A percentile compares a stretch with the other conserved stretches of the same genome.
Evolutionary conservation across 345 rosid species (phyloP).

Genomic region (Odontarrhena argentea): DNA sequence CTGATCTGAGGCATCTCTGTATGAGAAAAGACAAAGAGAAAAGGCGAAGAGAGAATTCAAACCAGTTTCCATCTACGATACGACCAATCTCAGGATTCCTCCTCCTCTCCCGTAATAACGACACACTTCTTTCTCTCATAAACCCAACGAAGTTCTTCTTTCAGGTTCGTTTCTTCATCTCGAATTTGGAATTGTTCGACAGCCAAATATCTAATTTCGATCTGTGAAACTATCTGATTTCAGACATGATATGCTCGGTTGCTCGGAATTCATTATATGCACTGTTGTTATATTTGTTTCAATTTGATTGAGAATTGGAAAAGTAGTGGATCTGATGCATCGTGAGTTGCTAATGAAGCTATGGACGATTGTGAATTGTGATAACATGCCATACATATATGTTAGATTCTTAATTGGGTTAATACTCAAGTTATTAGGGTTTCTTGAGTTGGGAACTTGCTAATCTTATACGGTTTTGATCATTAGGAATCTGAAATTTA

Average conservation of each 20-base stretch:
- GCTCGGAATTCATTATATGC: background rate
- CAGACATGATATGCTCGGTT: slow-evolving; percentile 20
- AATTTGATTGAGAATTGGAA: slow-evolving; percentile 9
- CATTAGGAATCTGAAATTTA: slow-evolving; percentile 4
- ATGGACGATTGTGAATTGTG: background rate
- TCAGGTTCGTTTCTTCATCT: slow-evolving; percentile 13
- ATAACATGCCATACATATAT: background rate
- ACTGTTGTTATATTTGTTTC: background rate
- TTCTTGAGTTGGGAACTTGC: slow-evolving; percentile 13
- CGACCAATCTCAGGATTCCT: slow-evolving; percentile 31
- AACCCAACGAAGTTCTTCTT: background rate
- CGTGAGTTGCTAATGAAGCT: slow-evolving; percentile 24
- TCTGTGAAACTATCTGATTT: slow-evolving; percentile 22
- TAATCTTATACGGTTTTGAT: slow-evolving; percentile 7
- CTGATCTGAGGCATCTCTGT: slow-evolving; percentile 33
- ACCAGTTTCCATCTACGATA: slow-evolving; percentile 37
- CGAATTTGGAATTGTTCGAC: background rate
- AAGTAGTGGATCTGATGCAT: slow-evolving; percentile 28
- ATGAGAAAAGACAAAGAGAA: background rate
- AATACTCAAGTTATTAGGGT: background rate
- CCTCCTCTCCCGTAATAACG: slow-evolving; percentile 1
- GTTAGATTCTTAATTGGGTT: slow-evolving; percentile 19
- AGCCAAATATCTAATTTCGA: background rate
- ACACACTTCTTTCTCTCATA: background rate
- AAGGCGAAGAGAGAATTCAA: slow-evolving; percentile 28